These are phyloP conservation scores for Nicotiana tomentosiformis DNA, from an alignment of 257 asterid genomes.

Conservation along the genomic window DNA sequence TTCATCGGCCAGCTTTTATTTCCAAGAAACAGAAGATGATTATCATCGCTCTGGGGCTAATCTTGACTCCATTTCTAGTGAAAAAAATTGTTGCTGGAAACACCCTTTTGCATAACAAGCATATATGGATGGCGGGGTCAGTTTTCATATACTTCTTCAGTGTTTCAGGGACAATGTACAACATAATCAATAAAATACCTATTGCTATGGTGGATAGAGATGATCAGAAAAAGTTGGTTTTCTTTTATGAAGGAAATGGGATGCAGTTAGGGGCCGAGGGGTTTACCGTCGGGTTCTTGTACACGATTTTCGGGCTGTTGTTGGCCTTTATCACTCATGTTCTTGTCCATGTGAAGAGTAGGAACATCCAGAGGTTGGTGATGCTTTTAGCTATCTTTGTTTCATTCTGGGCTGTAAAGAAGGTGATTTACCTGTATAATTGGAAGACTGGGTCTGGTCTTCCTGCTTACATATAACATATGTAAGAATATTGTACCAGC, in stretches of 20 bases:
- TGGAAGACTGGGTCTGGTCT: constrained; percentile 58
- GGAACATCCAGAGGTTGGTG: constrained; percentile 39
- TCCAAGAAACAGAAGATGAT: constrained; percentile 52
- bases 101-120: constrained; percentile 55
- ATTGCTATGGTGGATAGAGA: constrained; percentile 65
- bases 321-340: constrained; percentile 62
- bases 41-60: constrained; percentile 28
- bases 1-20: constrained; percentile 51
- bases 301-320: constrained; percentile 62
- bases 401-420: constrained; percentile 60
- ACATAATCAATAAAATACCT: constrained; percentile 86
- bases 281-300: constrained; percentile 65
- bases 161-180: constrained; percentile 85
- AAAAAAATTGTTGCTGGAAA: constrained; percentile 49
- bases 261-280: constrained; percentile 97
- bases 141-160: constrained; percentile 73
- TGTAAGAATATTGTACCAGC: constrained; percentile 26
- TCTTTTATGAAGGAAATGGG: constrained; percentile 79
- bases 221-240: constrained; percentile 56
- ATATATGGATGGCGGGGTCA: constrained; percentile 77
- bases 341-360: constrained; percentile 46
- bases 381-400: constrained; percentile 37
- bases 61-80: constrained; percentile 45
- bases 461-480: background rate
- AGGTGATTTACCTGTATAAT: constrained; percentile 72